phyloP scores from a whole-genome alignment of 2,329 filamentous ascomycete species.

The Chrysoporthe cubensis region DNA sequence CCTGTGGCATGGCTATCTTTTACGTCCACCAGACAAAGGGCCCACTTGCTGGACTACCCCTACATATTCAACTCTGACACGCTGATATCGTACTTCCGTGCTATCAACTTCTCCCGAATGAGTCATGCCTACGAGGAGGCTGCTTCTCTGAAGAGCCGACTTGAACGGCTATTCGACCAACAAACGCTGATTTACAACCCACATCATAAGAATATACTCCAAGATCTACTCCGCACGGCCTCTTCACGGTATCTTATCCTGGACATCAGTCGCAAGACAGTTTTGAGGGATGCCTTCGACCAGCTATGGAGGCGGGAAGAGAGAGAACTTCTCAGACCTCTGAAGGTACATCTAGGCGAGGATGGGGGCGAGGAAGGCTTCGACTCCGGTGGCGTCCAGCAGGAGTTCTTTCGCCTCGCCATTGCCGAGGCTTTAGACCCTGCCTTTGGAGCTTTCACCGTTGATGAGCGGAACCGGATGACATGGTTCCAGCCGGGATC shows the following conservation, averaged over 20 bases:
- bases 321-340: conserved; percentile 78
- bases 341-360: conserved; percentile 87
- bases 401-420: conserved; percentile 90
- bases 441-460: conserved; percentile 77
- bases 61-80: conserved; percentile 77
- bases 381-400: conserved; percentile 93
- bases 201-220: conserved; percentile 64
- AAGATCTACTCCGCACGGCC: conserved; percentile 66
- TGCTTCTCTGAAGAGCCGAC: conserved; percentile 58
- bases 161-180: conserved; percentile 58
- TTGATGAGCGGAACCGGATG: conserved; percentile 76
- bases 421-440: conserved; percentile 80
- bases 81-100: conserved; percentile 82
- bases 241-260: conserved; percentile 74
- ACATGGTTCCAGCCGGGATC: conserved; percentile 88
- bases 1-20: conserved; percentile 73
- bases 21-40: conserved; percentile 61
- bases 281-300: conserved; percentile 77
- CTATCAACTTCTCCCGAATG: conserved; percentile 88
- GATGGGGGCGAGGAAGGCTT: conserved; percentile 84
- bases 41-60: conserved; percentile 79
- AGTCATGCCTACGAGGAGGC: conserved; percentile 76
- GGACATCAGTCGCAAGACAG: conserved; percentile 67
- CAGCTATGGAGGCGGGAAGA: conserved; percentile 88
- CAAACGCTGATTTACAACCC: conserved; percentile 59